Conservation (phyloP, 371 early-diverging fungal genomes). For the Apophysomyces variabilis region DNA sequence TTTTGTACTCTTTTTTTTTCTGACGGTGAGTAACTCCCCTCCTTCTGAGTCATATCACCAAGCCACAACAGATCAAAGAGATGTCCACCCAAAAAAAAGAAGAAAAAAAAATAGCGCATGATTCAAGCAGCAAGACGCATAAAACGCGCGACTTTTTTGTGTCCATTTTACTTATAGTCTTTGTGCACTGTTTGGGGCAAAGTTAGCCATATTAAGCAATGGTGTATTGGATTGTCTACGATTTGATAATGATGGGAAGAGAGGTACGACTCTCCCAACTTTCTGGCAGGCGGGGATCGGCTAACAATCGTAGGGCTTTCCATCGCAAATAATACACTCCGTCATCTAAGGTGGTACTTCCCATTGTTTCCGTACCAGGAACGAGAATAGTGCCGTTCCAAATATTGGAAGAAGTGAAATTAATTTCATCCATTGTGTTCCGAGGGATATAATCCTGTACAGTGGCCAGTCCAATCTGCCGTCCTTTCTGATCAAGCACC, state of each 20-base stretch:
- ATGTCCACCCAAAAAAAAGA: not conserved
- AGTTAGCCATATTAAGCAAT: too few species aligned
- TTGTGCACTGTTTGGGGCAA: too few species aligned
- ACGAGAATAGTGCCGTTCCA: conserved; percentile 27
- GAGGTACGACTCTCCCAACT: conserved; percentile 26
- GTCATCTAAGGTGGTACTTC: not conserved
- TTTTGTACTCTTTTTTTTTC: not conserved
- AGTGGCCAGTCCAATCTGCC: conserved; percentile 7
- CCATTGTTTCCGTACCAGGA: conserved; percentile 1
- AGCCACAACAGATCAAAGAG: conserved; percentile 7
- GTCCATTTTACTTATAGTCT: too few species aligned
- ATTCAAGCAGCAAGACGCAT: too few species aligned
- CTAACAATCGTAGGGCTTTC: conserved; percentile 19
- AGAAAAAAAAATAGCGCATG: too few species aligned
- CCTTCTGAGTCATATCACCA: conserved; percentile 9
- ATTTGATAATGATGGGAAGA: conserved; percentile 14
- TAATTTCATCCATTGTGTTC: conserved; percentile 10
- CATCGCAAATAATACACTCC: conserved; percentile 23
- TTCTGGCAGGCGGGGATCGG: conserved; percentile 18
- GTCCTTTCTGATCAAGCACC: conserved; percentile 11
- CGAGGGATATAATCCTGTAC: conserved; percentile 13
- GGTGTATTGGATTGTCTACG: too few species aligned
- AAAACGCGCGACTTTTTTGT: too few species aligned
- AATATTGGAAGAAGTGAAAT: not conserved
- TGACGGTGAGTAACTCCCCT: not conserved